phyloP scores from a whole-genome alignment of 1,284 basidiomycete species.

The Earliella scabrosa region DNA sequence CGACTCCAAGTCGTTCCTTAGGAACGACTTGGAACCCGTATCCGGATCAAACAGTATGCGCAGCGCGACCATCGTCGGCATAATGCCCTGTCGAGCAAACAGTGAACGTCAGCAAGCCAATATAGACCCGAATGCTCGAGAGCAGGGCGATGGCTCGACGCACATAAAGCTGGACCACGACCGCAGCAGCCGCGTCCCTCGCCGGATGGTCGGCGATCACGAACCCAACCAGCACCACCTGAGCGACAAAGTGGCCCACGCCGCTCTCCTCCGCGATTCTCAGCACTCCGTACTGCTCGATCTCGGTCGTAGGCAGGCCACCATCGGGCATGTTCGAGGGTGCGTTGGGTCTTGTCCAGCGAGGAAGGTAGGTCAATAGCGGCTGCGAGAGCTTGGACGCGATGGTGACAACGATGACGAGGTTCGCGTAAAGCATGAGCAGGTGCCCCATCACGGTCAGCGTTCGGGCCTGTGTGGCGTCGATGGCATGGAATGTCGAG shows the following conservation, averaged over 20 bases:
- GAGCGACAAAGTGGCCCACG: slow-evolving; percentile 40
- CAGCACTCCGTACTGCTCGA: neutral
- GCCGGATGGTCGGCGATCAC: slow-evolving; percentile 37
- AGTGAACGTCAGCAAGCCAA: neutral
- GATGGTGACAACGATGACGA: slow-evolving; percentile 42
- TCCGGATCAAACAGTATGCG: neutral
- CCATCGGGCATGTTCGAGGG: neutral
- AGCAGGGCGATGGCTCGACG: neutral
- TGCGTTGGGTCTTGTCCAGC: too few relatives aligned
- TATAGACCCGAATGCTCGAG: neutral
- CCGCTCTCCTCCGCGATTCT: slow-evolving; percentile 44
- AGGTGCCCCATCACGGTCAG: slow-evolving; percentile 25
- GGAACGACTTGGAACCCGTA: neutral
- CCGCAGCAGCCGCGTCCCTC: slow-evolving; percentile 36
- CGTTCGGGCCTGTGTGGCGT: neutral
- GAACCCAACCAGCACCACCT: slow-evolving; percentile 45
- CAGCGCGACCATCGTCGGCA: neutral
- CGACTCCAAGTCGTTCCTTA: too few relatives aligned
- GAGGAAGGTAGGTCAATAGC: neutral
- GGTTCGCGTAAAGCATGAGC: slow-evolving; percentile 42
- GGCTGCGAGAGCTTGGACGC: slow-evolving; percentile 39
- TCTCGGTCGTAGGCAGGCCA: neutral
- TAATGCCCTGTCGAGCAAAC: neutral
- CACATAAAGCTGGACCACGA: slow-evolving; percentile 45
- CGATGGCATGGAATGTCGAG: neutral